Base-by-base conservation (phyloP, 2,329 filamentous ascomycete genomes). In the Neofusicoccum kwambonambiense region DNA sequence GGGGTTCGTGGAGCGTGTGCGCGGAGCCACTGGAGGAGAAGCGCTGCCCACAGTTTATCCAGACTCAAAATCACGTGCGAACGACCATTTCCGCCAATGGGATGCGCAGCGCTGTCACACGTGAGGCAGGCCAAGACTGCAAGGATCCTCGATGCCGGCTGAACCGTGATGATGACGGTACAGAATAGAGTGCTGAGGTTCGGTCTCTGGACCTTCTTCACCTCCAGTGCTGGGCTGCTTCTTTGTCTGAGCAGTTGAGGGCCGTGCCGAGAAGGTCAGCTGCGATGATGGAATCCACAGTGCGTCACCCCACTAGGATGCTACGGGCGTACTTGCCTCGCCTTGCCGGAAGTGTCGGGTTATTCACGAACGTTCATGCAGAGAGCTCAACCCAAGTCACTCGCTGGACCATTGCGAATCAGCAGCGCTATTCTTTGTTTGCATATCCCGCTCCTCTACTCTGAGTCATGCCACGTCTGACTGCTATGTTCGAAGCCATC, bases 271-370 rank as follows among this genome's bases (percentile, higher is more conserved):
- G 12, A 13, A 17, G 17, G 27, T 47, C 56, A 60, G 41, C 27
- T 60, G 56, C 56, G 11, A 47, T 47, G 42, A 60, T 45, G 56
- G 31, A 45, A 35, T 47, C 42, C 15, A 37, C 42, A 37, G 56
- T 60, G 47, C n/a, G 56, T 60, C 42, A 19, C 56, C 56, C 56
- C 56, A 60, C 56, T 12, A 19, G 42, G 4, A 47, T 47, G 17
- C 17, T 31, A 60, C 56, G 56, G 27, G 17, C 41, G 41, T 45
- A 19, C 27, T 31, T 45, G 41, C 37, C 37, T 39, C 37, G 27
- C 27, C 27, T 31, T 31, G 27, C 12, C 56, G 56, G 56, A 60
- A 45, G 56, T 22, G 12, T n/a, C 56, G 56, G 56, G 17, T 44
- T 12, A 19, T 31, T 35, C 9, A 17, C 34, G n/a, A 35, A 15